Base-by-base conservation (phyloP, 1,284 basidiomycete genomes). In the Rhodofomes roseus region DNA sequence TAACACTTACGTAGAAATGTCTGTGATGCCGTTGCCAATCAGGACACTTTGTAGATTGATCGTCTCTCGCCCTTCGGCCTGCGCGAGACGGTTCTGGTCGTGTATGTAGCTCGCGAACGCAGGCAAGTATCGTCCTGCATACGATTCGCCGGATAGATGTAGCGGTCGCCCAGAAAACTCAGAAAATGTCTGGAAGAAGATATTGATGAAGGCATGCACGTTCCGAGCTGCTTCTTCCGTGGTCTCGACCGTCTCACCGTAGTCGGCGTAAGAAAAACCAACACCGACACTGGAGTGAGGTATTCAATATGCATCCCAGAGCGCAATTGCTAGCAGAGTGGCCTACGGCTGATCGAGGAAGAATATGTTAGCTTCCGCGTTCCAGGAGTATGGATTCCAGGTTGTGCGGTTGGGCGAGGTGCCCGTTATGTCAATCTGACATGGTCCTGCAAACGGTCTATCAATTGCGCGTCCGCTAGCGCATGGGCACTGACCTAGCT, bases 21-120 rank as follows among this genome's bases (percentile, higher is more conserved):
- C 85, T 4, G 84, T 85, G 55, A 85, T 82, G 6, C 85, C 85
- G 62, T 87, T 87, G 1, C 83, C 85, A 55, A 87, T 86, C 27
- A 86, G 66, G 2, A 87, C 77, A 62, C 81, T 85, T 62, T 86
- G 77, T 29, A 95, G 75, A 68, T 93, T 93, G 68, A 94, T 79
- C 1, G 81, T 79, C 34, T 79, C 72, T 43, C 82, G 79, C n/a
- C 86, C 87, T 40, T 81, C 77, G 11, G 73, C 73, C 41, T 76
- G 72, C 2, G 85, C 81, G 20, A 81, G 66, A 56, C 78, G 71
- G 71, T 94, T 93, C 61, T 88, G 82, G 71, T 93, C 91, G 48
- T 85, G 81, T 39, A 95, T 87, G 61, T 92, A 86, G 54, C 86
- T 84, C 0, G 91, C 92, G 62, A 94, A 94, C 6, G 92, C 81